Percentiles rank a stretch among this genome's conserved stretches.
These are phyloP conservation scores for Aspergillus ruber DNA, from an alignment of 2,329 filamentous ascomycete genomes.

Conservation along the genomic window DNA sequence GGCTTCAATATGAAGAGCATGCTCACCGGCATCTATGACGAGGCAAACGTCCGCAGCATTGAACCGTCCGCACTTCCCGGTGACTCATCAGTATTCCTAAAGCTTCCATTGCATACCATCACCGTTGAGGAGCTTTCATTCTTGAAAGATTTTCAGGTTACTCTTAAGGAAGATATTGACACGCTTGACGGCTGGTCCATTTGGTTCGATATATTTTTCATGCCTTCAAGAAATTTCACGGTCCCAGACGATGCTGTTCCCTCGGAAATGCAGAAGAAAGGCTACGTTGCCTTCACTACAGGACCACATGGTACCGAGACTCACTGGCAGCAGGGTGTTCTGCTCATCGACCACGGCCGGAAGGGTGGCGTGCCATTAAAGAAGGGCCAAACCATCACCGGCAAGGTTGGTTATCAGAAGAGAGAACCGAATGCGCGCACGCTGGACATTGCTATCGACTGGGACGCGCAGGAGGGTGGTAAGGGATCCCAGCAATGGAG, in stretches of 20 bases:
- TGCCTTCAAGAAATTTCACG: constrained; percentile 49
- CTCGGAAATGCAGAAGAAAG: constrained; percentile 57
- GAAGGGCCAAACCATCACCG: constrained; percentile 55
- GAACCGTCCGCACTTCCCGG: constrained; percentile 49
- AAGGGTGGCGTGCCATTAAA: constrained; percentile 44
- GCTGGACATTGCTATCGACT: constrained; percentile 58
- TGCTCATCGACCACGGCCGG: constrained; percentile 58
- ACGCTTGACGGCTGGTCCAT: constrained; percentile 78
- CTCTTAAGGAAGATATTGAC: constrained; percentile 56
- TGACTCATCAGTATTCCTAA: constrained; percentile 59
- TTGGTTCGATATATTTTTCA: constrained; percentile 94
- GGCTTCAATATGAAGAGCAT: constrained; percentile 92
- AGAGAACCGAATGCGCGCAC: constrained; percentile 64
- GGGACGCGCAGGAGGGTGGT: constrained; percentile 45
- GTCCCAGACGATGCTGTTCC: constrained; percentile 52
- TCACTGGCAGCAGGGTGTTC: constrained; percentile 83
- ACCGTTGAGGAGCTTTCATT: constrained; percentile 70
- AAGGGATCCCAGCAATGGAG: constrained; percentile 38
- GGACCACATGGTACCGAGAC: constrained; percentile 70
- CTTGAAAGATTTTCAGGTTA: constrained; percentile 59
- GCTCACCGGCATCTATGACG: constrained; percentile 73
- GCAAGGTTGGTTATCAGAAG: constrained; percentile 64
- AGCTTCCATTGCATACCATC: constrained; percentile 69
- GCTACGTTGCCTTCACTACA: constrained; percentile 75
- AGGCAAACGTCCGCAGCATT: constrained; percentile 71